Evolutionary conservation across 2,329 filamentous ascomycete species (phyloP), one percentile per base, ranked within the genome.

Genomic region (Phialocephala sp.): DNA sequence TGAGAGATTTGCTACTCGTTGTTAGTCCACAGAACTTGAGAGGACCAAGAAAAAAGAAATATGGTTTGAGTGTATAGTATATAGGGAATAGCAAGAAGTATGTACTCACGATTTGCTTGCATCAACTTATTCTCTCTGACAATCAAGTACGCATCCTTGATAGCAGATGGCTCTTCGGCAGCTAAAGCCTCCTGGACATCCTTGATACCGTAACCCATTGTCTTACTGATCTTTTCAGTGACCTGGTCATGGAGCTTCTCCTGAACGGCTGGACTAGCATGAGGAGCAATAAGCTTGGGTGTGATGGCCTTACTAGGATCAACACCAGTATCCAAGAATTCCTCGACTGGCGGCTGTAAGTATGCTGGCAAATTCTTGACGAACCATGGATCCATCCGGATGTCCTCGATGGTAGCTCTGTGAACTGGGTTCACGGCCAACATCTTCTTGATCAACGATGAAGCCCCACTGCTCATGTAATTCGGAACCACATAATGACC

Each of bases 101-200:
- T 41, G 39, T 55, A 88, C 92, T 87, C 83, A 96, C 92, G 93
- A 77, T 93, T 97, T 63, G 89, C 90, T 77, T 94, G 91, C 94
- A 98, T 98, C 77, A 98, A 87, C 78, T 97, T 95, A 77, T 98
- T 98, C 79, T 99, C 95, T 61, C 94, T 89, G 32, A 99, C 93
- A 77, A 99, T 99, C 80, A 97, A 89, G 80, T 98, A 99, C 1
- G 95, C 95, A 79, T 99, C 95, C 80, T 99, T 99, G 83, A 99
- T 97, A 12, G 95, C 94, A 65, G 94, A 98, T 14, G 95, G 95
- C 77, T 99, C 95, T 61, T 95, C 89, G 64, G 93, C 93, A 74
- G 91, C 90, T 68, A 99, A 82, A 24, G 95, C 94, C 78, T 98
- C 95, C 76, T 97, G 91, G 61, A 99, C 94, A 81, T 99, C 95